Evolutionary conservation across 805 yeast genomes (phyloP).

Genomic region (Myxozyma monticola): DNA sequence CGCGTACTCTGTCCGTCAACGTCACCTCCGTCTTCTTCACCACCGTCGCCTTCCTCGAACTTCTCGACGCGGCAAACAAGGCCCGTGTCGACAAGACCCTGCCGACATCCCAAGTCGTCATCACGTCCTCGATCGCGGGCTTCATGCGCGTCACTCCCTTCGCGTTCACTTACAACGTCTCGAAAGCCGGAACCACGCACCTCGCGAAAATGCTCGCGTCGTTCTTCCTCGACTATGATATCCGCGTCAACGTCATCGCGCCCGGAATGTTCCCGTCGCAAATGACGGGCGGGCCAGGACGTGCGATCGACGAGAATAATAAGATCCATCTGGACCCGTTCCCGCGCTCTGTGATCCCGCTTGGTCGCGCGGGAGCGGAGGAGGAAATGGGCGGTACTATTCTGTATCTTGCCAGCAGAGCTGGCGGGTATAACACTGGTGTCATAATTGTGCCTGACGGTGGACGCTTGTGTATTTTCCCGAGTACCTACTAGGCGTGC

Average conservation of each 20-base stretch:
- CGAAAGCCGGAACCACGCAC: constrained; percentile 31
- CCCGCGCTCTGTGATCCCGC: constrained; percentile 50
- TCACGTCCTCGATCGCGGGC: constrained; percentile 30
- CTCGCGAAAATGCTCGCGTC: constrained; percentile 29
- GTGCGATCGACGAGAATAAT: constrained; percentile 42
- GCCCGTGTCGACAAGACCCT: constrained; percentile 3
- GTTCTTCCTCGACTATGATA: constrained; percentile 39
- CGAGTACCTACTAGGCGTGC: constrained; percentile 19
- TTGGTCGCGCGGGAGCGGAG: constrained; percentile 65
- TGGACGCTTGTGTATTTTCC: constrained; percentile 47
- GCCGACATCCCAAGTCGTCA: constrained; percentile 28
- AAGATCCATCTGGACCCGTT: constrained; percentile 38
- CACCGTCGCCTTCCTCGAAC: constrained; percentile 29
- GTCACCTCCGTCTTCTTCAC: constrained; percentile 29
- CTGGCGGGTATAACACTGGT: constrained; percentile 66
- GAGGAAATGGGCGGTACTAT: constrained; percentile 70
- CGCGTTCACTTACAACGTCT: constrained; percentile 25
- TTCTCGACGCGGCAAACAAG: constrained; percentile 29
- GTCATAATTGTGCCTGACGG: constrained; percentile 69
- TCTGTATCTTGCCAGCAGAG: constrained; percentile 65
- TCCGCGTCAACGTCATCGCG: constrained; percentile 60
- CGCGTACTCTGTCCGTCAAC: constrained; percentile 26
- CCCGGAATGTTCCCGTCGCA: constrained; percentile 65
- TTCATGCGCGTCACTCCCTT: constrained; percentile 26
- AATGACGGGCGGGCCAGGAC: constrained; percentile 49